phyloP scores from a whole-genome alignment of 768 basidiomycete species.

The Auriculariales sp. region DNA sequence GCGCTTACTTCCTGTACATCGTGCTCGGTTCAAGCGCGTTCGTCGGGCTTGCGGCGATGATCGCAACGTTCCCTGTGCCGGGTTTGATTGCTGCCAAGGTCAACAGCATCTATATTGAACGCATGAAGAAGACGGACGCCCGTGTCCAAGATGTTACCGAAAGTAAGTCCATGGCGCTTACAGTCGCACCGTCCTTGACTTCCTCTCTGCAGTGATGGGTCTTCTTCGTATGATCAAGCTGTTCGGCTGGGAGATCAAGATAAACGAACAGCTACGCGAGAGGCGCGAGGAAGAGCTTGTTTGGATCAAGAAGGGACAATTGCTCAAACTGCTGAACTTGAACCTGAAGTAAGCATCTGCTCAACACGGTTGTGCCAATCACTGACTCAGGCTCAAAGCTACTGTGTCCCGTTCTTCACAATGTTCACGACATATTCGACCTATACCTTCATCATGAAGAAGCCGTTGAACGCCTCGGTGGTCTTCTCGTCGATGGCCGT shows the following conservation, averaged over 20 bases:
- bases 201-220: constrained; percentile 28
- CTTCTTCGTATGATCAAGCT: constrained; percentile 57
- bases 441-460: constrained; percentile 29
- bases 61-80: constrained; percentile 43
- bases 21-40: constrained; percentile 27
- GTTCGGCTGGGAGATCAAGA: constrained; percentile 37
- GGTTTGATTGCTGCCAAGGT: constrained; percentile 36
- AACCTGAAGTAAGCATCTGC: constrained; percentile 21
- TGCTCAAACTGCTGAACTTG: constrained; percentile 32
- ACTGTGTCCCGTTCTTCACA: constrained; percentile 42
- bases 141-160: constrained; percentile 49
- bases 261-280: constrained; percentile 34
- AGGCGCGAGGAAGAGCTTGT: constrained; percentile 48
- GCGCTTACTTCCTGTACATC: constrained; percentile 19
- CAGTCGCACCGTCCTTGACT: background rate
- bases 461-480: constrained; percentile 18
- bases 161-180: constrained; percentile 20
- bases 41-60: constrained; percentile 37
- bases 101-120: constrained; percentile 30
- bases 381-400: constrained; percentile 21
- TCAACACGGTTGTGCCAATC: background rate
- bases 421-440: constrained; percentile 53
- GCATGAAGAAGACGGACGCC: constrained; percentile 44
- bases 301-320: constrained; percentile 36
- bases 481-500: constrained; percentile 32